These are phyloP conservation scores for Penicillium sp. DNA, from an alignment of 2,329 filamentous ascomycete genomes.

Conservation along the genomic window DNA sequence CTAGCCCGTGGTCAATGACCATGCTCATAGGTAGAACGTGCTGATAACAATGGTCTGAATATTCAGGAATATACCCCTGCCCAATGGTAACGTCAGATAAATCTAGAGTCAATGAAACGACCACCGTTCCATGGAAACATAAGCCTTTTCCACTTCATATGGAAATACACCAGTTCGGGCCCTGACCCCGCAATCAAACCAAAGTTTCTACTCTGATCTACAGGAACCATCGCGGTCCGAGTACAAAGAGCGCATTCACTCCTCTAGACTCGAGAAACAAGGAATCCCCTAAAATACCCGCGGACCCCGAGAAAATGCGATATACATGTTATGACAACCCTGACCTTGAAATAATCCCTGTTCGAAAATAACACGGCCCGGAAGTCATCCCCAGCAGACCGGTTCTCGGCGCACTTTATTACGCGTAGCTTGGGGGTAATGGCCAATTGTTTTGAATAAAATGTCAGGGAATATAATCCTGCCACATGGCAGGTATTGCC, in stretches of 20 bases:
- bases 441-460: slow-evolving; percentile 11
- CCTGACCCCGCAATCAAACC: slow-evolving; percentile 9
- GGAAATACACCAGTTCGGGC: neutral
- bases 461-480: neutral
- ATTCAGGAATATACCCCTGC: neutral
- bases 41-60: neutral
- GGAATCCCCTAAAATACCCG: neutral
- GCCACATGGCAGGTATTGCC: neutral
- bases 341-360: neutral
- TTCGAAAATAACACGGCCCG: neutral
- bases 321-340: neutral
- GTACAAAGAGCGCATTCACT: neutral
- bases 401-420: neutral
- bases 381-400: neutral
- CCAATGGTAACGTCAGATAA: neutral
- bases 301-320: neutral
- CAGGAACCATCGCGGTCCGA: slow-evolving; percentile 11
- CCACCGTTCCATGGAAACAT: neutral
- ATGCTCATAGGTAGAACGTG: neutral
- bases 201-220: slow-evolving; percentile 9
- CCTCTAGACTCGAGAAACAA: neutral
- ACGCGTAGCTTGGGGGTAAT: neutral
- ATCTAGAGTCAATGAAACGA: neutral
- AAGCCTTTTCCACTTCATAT: slow-evolving; percentile 1
- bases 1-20: neutral